Percentiles rank a stretch among this genome's conserved stretches.
phyloP scores from a whole-genome alignment of 805 yeast genomes.

The Pichia rugopelliculosa region DNA sequence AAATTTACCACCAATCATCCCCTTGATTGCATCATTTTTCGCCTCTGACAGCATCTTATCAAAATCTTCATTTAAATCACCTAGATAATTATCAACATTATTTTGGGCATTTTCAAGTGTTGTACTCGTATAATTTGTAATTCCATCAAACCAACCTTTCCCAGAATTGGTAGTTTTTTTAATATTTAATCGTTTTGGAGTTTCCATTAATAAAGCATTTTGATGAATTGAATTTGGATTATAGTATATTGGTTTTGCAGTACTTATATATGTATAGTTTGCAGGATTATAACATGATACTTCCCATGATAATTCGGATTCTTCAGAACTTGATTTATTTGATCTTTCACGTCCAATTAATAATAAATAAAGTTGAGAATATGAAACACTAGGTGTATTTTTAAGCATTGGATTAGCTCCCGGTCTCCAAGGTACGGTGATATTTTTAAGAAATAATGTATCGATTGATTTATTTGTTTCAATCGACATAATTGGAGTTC shows the following conservation, averaged over 20 bases:
- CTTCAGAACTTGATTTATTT: constrained; percentile 33
- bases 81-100: constrained; percentile 22
- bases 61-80: constrained; percentile 25
- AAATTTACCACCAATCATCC: constrained; percentile 19
- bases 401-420: constrained; percentile 77
- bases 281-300: constrained; percentile 31
- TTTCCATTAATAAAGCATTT: constrained; percentile 18
- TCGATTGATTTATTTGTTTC: constrained; percentile 35
- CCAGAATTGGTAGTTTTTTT: constrained; percentile 3
- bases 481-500: constrained; percentile 24
- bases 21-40: constrained; percentile 24
- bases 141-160: constrained; percentile 11
- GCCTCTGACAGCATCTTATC: constrained; percentile 26
- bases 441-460: constrained; percentile 59
- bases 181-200: constrained; percentile 10
- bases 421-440: constrained; percentile 73
- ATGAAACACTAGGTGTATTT: constrained; percentile 57
- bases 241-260: constrained; percentile 25
- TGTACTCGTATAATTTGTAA: constrained; percentile 16
- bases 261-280: constrained; percentile 23
- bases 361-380: constrained; percentile 54
- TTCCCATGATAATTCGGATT: constrained; percentile 50
- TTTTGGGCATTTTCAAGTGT: constrained; percentile 20
- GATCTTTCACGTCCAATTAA: constrained; percentile 74
- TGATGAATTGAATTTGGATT: constrained; percentile 29